Percentiles rank a stretch among this genome's conserved stretches.
phyloP scores from a whole-genome alignment of 1,139 yeast genomes.

The Zygotorulaspora mrakii region DNA sequence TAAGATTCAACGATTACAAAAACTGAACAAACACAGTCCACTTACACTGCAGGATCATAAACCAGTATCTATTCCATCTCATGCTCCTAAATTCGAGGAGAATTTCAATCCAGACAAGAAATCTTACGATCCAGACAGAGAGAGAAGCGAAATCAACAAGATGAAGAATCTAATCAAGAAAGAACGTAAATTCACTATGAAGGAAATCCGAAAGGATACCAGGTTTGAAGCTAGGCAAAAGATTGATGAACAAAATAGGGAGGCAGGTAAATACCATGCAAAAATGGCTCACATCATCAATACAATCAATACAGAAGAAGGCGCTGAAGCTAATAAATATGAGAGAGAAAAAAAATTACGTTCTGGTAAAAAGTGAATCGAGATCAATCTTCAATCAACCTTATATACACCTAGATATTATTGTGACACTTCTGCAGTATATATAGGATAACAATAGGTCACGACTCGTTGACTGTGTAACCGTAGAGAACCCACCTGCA shows the following conservation, averaged over 20 bases:
- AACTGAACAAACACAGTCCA: constrained; percentile 61
- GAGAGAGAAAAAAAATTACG: constrained; percentile 77
- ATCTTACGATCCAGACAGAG: constrained; percentile 79
- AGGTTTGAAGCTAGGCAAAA: constrained; percentile 84
- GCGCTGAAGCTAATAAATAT: constrained; percentile 87
- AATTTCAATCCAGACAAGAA: constrained; percentile 94
- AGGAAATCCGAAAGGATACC: constrained; percentile 86
- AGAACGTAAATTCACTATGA: constrained; percentile 82
- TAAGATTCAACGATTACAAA: constrained; percentile 49
- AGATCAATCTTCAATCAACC: not conserved
- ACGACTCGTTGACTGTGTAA: no score
- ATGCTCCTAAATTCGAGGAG: constrained; percentile 90
- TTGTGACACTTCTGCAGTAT: no score
- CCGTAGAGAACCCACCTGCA: no score
- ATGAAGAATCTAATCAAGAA: constrained; percentile 82
- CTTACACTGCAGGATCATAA: constrained; percentile 82
- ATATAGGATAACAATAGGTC: no score
- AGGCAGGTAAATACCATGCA: constrained; percentile 76
- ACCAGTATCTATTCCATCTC: constrained; percentile 78
- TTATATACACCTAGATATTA: no score
- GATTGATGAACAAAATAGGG: constrained; percentile 69
- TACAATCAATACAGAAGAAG: constrained; percentile 86
- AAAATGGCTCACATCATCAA: constrained; percentile 86
- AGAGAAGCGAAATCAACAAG: constrained; percentile 78
- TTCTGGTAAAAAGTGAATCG: constrained; percentile 43